phyloP scores from a whole-genome alignment of 1,284 basidiomycete genomes.

The Puccinia polysora region DNA sequence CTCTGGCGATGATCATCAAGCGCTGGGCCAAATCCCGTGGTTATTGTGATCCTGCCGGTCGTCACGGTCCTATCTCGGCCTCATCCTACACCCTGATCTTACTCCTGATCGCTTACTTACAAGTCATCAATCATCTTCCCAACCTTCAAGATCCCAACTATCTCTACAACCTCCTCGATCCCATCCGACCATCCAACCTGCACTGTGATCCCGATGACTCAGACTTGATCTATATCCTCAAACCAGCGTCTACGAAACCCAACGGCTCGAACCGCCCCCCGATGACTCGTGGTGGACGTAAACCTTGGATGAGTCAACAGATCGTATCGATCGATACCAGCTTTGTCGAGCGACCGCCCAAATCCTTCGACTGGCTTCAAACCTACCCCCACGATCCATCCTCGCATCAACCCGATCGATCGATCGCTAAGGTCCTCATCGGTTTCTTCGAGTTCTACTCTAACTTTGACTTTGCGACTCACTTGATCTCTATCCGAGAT shows the following conservation, averaged over 20 bases:
- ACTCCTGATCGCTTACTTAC: conserved; percentile 27
- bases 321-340: background rate
- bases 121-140: conserved; percentile 25
- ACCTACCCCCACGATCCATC: background rate
- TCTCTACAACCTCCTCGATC: background rate
- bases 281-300: accelerated
- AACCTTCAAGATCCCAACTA: conserved; percentile 29
- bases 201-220: background rate
- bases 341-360: conserved; percentile 7
- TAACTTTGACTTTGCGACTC: background rate
- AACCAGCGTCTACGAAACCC: background rate
- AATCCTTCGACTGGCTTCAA: background rate
- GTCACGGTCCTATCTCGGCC: conserved; percentile 9
- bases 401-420: background rate
- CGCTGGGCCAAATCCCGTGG: conserved; percentile 35
- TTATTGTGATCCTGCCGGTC: conserved; percentile 31
- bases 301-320: background rate
- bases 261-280: background rate
- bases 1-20: conserved; percentile 22
- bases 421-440: background rate
- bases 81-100: conserved; percentile 31
- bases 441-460: conserved; percentile 23
- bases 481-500: conserved; percentile 9
- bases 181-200: background rate
- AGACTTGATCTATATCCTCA: background rate